Evolutionary conservation across 805 yeast species (phyloP), one percentile per base, ranked within the genome.

Genomic region (Wickerhamomyces silvicola): DNA sequence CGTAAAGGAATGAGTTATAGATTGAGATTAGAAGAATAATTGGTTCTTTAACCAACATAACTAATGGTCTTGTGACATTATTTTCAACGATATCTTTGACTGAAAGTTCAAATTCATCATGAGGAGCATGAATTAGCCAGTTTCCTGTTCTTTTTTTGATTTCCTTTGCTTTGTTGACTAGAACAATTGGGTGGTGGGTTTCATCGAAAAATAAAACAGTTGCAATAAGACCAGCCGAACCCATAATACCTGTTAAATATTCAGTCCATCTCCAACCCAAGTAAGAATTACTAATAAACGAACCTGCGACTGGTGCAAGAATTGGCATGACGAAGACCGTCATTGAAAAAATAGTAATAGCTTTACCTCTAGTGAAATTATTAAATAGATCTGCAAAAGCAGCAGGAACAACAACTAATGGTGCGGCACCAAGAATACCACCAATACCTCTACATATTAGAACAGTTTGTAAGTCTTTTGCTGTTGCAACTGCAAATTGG

Each of bases 191-290:
- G 43, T 78, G 82, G 50, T 82, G 86, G 1, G 86, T 75, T 58
- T 84, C 95, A 32, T 67, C 69, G 37, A 62, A 62, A 36, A 74
- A 63, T n/a, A 81, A 43, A 0, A 63, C 36, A 13, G 65, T 52
- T 10, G 60, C 37, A 1, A 68, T 48, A 2, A 63, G 44, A 10
- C 71, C 62, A 5, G 70, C 54, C 3, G 66, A 59, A 13, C 70
- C 70, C 53, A 80, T 55, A 34, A 82, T 75, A 39, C 83, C 90
- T 3, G 78, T 68, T 35, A 84, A 60, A 54, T 83, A 85, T 41
- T 66, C 69, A 10, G 83, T 70, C 94, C 94, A 85, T 51, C 95
- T 67, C 94, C 94, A 84, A 12, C 86, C 84, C 26, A 86, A 61
- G 34, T 68, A 62, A 9, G 60, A 48, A 35, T 75, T 69, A n/a